These are phyloP conservation scores for Neonectria ditissima DNA, from an alignment of 2,329 filamentous ascomycete species.

Conservation along the genomic window DNA sequence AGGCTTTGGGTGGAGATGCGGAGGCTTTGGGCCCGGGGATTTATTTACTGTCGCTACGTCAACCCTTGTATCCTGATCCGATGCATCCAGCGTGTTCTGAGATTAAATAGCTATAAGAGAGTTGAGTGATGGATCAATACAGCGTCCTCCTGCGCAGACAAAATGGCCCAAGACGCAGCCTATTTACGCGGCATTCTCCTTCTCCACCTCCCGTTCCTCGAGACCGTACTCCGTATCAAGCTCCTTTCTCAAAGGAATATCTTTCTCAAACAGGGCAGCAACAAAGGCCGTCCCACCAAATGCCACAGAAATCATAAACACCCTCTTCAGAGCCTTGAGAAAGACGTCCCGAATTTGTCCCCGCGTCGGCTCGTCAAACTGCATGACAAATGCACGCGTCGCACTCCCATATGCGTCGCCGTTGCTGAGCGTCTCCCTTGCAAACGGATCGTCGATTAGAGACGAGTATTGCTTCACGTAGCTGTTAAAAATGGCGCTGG, in stretches of 20 bases:
- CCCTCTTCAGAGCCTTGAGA: slow-evolving; percentile 32
- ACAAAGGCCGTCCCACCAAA: slow-evolving; percentile 38
- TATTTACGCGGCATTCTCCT: no score
- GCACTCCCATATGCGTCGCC: slow-evolving; percentile 46
- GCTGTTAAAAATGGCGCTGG: slow-evolving; percentile 54
- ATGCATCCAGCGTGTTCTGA: no score
- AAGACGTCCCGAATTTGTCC: slow-evolving; percentile 42
- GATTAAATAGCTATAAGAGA: no score
- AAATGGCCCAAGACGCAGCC: no score
- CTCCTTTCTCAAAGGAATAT: slow-evolving; percentile 41
- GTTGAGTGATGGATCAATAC: no score
- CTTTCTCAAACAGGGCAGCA: slow-evolving; percentile 40
- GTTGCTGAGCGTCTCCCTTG: slow-evolving; percentile 24
- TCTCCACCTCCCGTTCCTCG: no score
- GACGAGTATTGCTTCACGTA: slow-evolving; percentile 34
- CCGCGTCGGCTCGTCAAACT: slow-evolving; percentile 31
- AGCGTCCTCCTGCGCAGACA: no score
- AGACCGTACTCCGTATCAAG: slow-evolving; percentile 39
- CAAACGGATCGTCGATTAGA: slow-evolving; percentile 34
- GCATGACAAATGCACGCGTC: slow-evolving; percentile 38
- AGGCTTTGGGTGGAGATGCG: no score
- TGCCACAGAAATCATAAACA: slow-evolving; percentile 38
- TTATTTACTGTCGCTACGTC: no score
- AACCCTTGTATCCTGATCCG: no score
- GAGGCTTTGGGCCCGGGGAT: no score